Conservation (phyloP, 129 eudicot genomes). For the Gnaphalium uliginosum region DNA sequence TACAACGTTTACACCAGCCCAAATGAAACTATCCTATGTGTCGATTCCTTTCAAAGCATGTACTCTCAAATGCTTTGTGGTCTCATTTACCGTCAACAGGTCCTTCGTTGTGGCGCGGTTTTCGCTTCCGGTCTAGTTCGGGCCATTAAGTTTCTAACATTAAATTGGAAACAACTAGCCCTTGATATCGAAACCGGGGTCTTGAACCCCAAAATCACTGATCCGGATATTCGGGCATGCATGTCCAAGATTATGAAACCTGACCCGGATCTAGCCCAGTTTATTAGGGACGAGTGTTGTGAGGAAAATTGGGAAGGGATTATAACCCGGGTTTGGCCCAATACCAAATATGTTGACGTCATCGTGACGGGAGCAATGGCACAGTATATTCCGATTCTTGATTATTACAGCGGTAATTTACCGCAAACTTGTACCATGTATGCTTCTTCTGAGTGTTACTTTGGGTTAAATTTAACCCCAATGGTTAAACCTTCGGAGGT, state of each 20-base stretch:
- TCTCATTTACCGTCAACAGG: slow-evolving; percentile 42
- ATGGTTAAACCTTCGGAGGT: slow-evolving; percentile 66
- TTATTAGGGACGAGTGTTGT: slow-evolving; percentile 39
- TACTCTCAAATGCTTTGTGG: slow-evolving; percentile 71
- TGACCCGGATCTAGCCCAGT: slow-evolving; percentile 53
- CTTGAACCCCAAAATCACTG: slow-evolving; percentile 46
- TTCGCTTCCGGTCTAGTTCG: slow-evolving; percentile 68
- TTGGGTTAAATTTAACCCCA: slow-evolving; percentile 66
- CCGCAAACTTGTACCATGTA: slow-evolving; percentile 75
- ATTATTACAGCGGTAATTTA: slow-evolving; percentile 57
- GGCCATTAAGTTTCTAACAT: slow-evolving; percentile 57
- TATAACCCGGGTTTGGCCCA: slow-evolving; percentile 68
- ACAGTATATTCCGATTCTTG: slow-evolving; percentile 67
- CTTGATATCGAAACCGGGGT: slow-evolving; percentile 55
- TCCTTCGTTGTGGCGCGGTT: slow-evolving; percentile 67
- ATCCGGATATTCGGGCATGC: slow-evolving; percentile 46
- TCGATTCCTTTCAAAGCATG: slow-evolving; percentile 72
- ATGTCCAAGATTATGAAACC: slow-evolving; percentile 52
- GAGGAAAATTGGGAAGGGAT: slow-evolving; percentile 61
- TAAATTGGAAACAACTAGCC: slow-evolving; percentile 58
- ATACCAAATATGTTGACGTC: slow-evolving; percentile 63
- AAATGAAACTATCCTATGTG: slow-evolving; percentile 59
- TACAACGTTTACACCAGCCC: slow-evolving; percentile 69
- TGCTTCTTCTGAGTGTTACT: slow-evolving; percentile 72
- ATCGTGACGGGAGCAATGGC: slow-evolving; percentile 80